These are phyloP conservation scores for Neoarthrinium moseri DNA, from an alignment of 2,329 filamentous ascomycete genomes.

Conservation along the genomic window DNA sequence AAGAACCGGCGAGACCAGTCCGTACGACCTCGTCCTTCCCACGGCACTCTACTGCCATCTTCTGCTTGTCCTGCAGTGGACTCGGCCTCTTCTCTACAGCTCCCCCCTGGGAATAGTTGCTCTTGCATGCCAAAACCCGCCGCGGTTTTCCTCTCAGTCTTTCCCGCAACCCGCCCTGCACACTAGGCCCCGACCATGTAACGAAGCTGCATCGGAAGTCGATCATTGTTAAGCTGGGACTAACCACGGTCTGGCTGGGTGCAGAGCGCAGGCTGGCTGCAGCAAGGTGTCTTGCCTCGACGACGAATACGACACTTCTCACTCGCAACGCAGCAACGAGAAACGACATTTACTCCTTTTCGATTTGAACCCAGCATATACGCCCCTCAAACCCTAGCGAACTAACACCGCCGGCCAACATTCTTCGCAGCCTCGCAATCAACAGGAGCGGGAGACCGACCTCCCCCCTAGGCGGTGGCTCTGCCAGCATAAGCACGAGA, in stretches of 20 bases:
- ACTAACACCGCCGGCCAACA: too few species aligned
- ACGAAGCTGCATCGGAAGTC: constrained; percentile 17
- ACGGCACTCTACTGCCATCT: constrained; percentile 9
- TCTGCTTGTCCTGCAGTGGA: not conserved
- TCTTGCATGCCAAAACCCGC: not conserved
- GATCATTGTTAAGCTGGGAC: constrained; percentile 29
- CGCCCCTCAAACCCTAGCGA: too few species aligned
- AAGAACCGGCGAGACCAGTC: constrained; percentile 22
- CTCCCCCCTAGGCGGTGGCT: too few species aligned
- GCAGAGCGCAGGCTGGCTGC: constrained; percentile 22
- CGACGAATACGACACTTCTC: constrained; percentile 5
- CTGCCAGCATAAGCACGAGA: too few species aligned
- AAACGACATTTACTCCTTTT: constrained; percentile 9
- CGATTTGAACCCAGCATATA: too few species aligned
- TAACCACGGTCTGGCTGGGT: constrained; percentile 30
- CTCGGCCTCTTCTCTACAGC: not conserved
- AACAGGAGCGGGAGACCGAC: too few species aligned
- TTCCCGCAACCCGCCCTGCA: not conserved
- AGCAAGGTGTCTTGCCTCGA: constrained; percentile 18
- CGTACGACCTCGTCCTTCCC: constrained; percentile 25
- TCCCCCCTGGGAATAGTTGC: not conserved
- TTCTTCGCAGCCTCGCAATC: too few species aligned
- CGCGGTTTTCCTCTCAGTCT: not conserved
- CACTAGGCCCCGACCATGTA: constrained; percentile 6
- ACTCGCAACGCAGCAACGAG: not conserved